Evolutionary conservation across 108 stramenopile species (phyloP), one percentile per base, ranked within the genome.

Genomic region (Cyclotella atomus): DNA sequence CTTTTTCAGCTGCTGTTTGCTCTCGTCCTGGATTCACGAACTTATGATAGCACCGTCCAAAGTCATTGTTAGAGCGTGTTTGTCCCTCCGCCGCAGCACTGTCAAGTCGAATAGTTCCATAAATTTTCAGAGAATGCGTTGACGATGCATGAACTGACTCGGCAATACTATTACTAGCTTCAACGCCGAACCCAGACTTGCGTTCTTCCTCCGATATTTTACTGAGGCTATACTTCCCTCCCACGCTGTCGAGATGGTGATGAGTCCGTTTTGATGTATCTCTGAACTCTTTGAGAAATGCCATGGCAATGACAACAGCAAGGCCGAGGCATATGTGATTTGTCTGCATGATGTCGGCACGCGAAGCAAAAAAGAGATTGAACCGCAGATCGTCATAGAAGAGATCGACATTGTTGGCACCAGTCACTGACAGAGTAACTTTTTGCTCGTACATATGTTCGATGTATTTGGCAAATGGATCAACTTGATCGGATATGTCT

Each of bases 281-380:
- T 41, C 59, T n/a, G 46, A 71, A 71, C 47, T 71, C 70, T 0
- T 16, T 23, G n/a, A 36, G 36, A 33, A 71, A 71, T 24, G 33
- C 32, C 15, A 35, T 0, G 33, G 70, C 70, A 1, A 20, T 36
- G 16, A 59, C 49, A 17, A 28, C 19, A 24, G 44, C 34, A 0
- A 59, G 6, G 12, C 41, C 24, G 24, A 17, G 25, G 2, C 47
- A 44, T 32, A 70, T 19, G 7, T n/a, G 32, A 27, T 20, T 4
- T n/a, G 59, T 43, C 32, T 71, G 27, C 4, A 27, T 25, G 27
- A 63, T 71, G 30, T 63, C 46, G 5, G 57, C 38, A 21, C 29
- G n/a, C 10, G 46, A 46, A 33, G 59, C 59, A 61, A 49, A 71
- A 23, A 71, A 71, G 4, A 71, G 59, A 14, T n/a, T n/a, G n/a